Base-by-base conservation (phyloP, 176 grass and related monocot species). In the Cenchrus fungigraminus region DNA sequence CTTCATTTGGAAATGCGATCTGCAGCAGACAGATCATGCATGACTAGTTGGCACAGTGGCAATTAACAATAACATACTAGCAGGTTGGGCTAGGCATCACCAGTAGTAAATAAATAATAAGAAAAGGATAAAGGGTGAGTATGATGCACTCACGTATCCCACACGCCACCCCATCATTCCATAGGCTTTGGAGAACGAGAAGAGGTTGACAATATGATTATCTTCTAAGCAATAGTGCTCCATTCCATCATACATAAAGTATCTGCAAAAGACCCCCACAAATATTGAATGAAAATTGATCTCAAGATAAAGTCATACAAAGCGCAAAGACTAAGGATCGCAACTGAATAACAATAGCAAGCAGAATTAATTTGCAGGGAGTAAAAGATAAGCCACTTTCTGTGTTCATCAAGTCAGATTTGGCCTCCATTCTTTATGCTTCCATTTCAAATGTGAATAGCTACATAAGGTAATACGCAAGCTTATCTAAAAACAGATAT, bases 151-250 rank as follows among this genome's bases (percentile, higher is more conserved):
- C 91, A 99, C 97, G 2, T 99, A 99, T 88, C 97, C 97, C 53
- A 99, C 97, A 80, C 91, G 97, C 97, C 97, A 99, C n/a, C 97
- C 97, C 97, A 99, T 99, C 97, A 99, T 99, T 78, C 97, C 97
- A 76, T 96, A 92, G 62, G 90, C 94, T 84, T 99, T 99, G 16
- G 97, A 99, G 77, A 99, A 99, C 50, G 97, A 99, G 84, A 99
- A 99, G 68, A 99, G 14, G 87, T 99, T 99, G 19, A 99, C 82
- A 78, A 99, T 96, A 83, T 99, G 97, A 66, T 76, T 82, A 80
- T 81, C 97, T 71, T 99, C 97, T 91, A 99, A 57, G 87, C 97
- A 99, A 50, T 84, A 91, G 90, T 99, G 97, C 42, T 99, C 86
- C 88, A 96, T 82, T 67, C 84, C 90, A 74, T 99, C 97, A 89